Evolutionary conservation across 352 stramenopile species (phyloP).

Genomic region (Elongisporangium anandrum): DNA sequence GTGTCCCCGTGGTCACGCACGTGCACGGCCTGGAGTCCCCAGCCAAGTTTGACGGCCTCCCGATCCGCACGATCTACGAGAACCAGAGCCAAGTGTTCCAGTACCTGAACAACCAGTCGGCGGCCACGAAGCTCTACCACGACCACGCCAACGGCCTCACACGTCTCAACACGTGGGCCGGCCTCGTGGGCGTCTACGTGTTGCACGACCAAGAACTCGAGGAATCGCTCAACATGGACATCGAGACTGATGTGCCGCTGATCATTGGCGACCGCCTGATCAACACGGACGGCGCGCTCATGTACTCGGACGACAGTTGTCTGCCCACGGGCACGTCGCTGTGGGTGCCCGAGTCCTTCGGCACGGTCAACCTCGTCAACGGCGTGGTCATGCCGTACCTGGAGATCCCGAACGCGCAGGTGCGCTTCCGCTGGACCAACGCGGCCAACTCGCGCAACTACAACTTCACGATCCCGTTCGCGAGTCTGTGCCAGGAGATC

Average conservation of each 20-base stretch:
- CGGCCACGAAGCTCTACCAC: constrained; percentile 67
- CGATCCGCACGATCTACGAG: constrained; percentile 50
- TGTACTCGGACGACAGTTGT: constrained; percentile 71
- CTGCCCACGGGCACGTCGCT: constrained; percentile 24
- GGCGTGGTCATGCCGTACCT: constrained; percentile 69
- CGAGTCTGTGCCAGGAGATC: constrained; percentile 49
- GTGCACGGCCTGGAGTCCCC: constrained; percentile 66
- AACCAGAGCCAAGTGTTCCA: constrained; percentile 53
- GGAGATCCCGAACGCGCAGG: constrained; percentile 49
- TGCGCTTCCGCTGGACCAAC: constrained; percentile 59
- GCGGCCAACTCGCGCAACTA: constrained; percentile 70
- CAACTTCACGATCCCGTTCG: constrained; percentile 70
- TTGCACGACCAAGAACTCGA: constrained; percentile 47
- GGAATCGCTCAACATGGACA: constrained; percentile 40
- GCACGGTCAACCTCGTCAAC: constrained; percentile 59
- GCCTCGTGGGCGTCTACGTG: constrained; percentile 57
- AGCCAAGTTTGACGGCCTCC: constrained; percentile 56
- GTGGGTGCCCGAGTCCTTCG: constrained; percentile 65
- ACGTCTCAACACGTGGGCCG: constrained; percentile 59
- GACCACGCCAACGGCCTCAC: constrained; percentile 68
- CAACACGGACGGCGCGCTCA: constrained; percentile 40
- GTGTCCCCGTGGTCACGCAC: constrained; percentile 51
- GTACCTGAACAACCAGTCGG: constrained; percentile 71
- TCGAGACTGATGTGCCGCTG: constrained; percentile 57
- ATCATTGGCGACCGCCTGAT: constrained; percentile 49